These are phyloP conservation scores for Durotheca rogersii DNA, from an alignment of 495 filamentous ascomycete species.

Conservation along the genomic window DNA sequence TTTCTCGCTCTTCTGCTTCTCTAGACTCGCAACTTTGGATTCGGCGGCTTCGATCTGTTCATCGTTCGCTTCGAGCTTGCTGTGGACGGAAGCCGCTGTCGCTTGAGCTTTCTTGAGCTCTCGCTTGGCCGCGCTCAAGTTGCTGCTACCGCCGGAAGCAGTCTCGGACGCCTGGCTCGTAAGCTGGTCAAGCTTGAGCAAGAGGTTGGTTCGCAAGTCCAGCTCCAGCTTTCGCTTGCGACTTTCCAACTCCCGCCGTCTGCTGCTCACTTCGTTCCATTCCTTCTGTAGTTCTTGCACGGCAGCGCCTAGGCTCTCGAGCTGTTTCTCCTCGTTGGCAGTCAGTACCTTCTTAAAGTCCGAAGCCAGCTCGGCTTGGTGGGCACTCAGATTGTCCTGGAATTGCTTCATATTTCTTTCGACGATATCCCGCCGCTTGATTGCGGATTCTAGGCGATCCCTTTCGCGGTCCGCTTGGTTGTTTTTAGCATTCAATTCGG, in stretches of 20 bases:
- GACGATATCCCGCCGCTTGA: slow-evolving; percentile 66
- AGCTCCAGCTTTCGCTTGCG: slow-evolving; percentile 77
- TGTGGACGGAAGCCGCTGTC: slow-evolving; percentile 59
- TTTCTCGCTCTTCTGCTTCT: slow-evolving; percentile 64
- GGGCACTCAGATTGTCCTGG: slow-evolving; percentile 68
- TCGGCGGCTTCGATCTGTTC: slow-evolving; percentile 66
- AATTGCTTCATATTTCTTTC: slow-evolving; percentile 73
- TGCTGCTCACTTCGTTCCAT: slow-evolving; percentile 69
- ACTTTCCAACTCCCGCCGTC: slow-evolving; percentile 75
- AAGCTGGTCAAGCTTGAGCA: slow-evolving; percentile 83
- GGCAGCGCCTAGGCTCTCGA: slow-evolving; percentile 67
- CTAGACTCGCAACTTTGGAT: slow-evolving; percentile 57
- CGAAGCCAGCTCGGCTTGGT: slow-evolving; percentile 75
- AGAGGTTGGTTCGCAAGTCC: slow-evolving; percentile 81
- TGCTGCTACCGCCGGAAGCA: slow-evolving; percentile 58
- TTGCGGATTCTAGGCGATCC: slow-evolving; percentile 72
- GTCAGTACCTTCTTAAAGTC: slow-evolving; percentile 92
- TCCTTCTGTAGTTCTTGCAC: slow-evolving; percentile 73
- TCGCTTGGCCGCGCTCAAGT: slow-evolving; percentile 74
- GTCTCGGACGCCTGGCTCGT: slow-evolving; percentile 73
- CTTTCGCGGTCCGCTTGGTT: slow-evolving; percentile 70
- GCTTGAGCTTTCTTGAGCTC: slow-evolving; percentile 77
- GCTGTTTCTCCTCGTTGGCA: slow-evolving; percentile 73
- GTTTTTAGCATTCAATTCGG: slow-evolving; percentile 70
- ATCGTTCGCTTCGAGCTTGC: slow-evolving; percentile 71